Percentiles rank a stretch among this genome's conserved stretches.
Evolutionary conservation across 1,284 basidiomycete genomes (phyloP).

Genomic region (Pyrrhoderma noxium): DNA sequence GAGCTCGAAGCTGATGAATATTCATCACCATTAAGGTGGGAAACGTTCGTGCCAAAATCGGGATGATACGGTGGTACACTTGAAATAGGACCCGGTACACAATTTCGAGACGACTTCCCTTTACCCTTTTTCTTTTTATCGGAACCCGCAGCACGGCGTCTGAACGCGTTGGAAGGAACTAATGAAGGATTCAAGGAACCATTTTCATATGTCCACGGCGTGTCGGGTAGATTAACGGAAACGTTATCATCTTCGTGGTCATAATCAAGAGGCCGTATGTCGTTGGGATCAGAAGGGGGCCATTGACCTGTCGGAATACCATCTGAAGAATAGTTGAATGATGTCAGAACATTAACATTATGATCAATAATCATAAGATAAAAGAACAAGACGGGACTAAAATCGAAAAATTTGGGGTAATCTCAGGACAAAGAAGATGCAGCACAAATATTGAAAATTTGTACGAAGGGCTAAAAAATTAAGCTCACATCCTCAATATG

Average conservation of each 20-base stretch:
- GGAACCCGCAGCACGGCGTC: conserved; percentile 19
- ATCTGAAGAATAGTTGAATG: not conserved
- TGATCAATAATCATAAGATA: too few relatives aligned
- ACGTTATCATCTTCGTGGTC: conserved; percentile 28
- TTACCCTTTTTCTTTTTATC: conserved; percentile 1
- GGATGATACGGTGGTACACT: conserved; percentile 68
- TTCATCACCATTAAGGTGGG: conserved; percentile 28
- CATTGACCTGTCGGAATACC: conserved; percentile 3
- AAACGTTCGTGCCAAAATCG: conserved; percentile 39
- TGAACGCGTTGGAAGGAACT: conserved; percentile 47
- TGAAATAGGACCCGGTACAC: conserved; percentile 24
- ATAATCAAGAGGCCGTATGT: conserved; percentile 3
- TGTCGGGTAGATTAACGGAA: conserved; percentile 43
- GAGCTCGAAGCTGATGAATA: conserved; percentile 21
- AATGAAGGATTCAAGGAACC: conserved; percentile 68
- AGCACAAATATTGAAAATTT: not conserved
- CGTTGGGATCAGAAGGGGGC: conserved; percentile 17
- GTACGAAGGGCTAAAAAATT: too few relatives aligned
- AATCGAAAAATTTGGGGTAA: not conserved
- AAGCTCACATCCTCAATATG: too few relatives aligned
- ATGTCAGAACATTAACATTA: too few relatives aligned
- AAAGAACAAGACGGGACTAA: not conserved
- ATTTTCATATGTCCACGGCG: conserved; percentile 82
- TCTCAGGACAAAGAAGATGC: not conserved
- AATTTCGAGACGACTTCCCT: conserved; percentile 8